Evolutionary conservation across 192 early-diverging fungal species (phyloP).

Genomic region (Pilaira anomala): DNA sequence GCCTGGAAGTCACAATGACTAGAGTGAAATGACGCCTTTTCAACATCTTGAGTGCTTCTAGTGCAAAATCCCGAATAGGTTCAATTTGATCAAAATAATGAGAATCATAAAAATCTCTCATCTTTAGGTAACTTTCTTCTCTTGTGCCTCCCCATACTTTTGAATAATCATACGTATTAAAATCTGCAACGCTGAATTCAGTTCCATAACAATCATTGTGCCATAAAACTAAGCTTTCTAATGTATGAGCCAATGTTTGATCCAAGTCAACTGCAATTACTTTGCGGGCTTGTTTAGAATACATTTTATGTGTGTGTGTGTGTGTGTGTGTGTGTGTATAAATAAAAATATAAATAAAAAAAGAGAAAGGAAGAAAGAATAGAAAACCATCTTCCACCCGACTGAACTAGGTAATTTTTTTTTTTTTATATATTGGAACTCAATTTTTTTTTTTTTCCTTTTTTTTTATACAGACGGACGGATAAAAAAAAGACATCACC

Average conservation of each 20-base stretch:
- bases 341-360: neutral
- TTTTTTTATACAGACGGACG: too few species aligned
- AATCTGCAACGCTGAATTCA: constrained; percentile 41
- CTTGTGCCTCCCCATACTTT: constrained; percentile 54
- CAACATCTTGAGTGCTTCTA: constrained; percentile 53
- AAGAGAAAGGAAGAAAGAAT: neutral
- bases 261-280: constrained; percentile 53
- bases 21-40: constrained; percentile 50
- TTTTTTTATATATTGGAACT: too few species aligned
- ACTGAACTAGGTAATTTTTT: too few species aligned
- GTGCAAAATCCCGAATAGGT: constrained; percentile 49
- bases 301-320: neutral
- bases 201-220: constrained; percentile 56
- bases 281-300: constrained; percentile 10
- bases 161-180: constrained; percentile 48
- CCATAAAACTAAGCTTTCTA: constrained; percentile 48
- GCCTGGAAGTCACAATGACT: constrained; percentile 58
- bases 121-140: constrained; percentile 51
- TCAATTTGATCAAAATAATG: constrained; percentile 50
- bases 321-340: neutral
- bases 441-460: too few species aligned
- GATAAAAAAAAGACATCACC: too few species aligned
- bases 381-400: neutral
- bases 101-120: constrained; percentile 53
- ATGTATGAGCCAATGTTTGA: constrained; percentile 50